Percentiles rank a stretch among this genome's conserved stretches.
Evolutionary conservation across 2,329 filamentous ascomycete species (phyloP).

Genomic region (Paecilomyces fulvus): DNA sequence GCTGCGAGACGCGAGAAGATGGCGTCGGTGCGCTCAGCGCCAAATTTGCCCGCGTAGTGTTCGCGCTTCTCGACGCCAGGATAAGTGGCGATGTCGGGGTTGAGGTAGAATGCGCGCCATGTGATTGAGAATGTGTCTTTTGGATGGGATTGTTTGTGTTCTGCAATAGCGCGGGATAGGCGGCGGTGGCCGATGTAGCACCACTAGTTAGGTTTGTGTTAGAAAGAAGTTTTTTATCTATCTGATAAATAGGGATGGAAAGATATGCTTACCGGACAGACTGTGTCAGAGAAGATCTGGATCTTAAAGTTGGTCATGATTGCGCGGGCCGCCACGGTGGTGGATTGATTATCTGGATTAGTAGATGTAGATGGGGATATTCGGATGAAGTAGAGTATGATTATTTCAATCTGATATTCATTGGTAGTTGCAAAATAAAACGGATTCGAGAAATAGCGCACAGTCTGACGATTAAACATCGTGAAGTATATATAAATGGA

Average conservation of each 20-base stretch:
- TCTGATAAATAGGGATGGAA: constrained; percentile 1
- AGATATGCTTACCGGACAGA: constrained; percentile 52
- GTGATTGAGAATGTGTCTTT: constrained; percentile 62
- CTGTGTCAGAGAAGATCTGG: constrained; percentile 69
- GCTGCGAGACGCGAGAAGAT: constrained; percentile 51
- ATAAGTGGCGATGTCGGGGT: constrained; percentile 52
- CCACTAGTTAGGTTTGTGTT: constrained; percentile 33
- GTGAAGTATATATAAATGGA: too few relatives aligned
- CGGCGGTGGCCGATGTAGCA: constrained; percentile 75
- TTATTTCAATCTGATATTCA: too few relatives aligned
- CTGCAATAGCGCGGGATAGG: constrained; percentile 61
- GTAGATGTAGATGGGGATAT: neutral
- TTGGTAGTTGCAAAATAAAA: too few relatives aligned
- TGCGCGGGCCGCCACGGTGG: neutral
- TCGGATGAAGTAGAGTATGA: neutral
- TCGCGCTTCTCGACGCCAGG: constrained; percentile 45
- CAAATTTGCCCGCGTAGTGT: constrained; percentile 57
- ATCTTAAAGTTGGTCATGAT: constrained; percentile 68
- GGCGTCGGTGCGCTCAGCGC: constrained; percentile 49
- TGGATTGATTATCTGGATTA: neutral
- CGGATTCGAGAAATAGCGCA: too few relatives aligned
- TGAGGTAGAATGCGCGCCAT: constrained; percentile 76
- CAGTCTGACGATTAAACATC: too few relatives aligned
- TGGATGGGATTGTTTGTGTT: constrained; percentile 56
- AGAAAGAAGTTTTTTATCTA: constrained; percentile 2